Base-by-base conservation (phyloP, 345 rosid genomes). In the Gossypium australe region DNA sequence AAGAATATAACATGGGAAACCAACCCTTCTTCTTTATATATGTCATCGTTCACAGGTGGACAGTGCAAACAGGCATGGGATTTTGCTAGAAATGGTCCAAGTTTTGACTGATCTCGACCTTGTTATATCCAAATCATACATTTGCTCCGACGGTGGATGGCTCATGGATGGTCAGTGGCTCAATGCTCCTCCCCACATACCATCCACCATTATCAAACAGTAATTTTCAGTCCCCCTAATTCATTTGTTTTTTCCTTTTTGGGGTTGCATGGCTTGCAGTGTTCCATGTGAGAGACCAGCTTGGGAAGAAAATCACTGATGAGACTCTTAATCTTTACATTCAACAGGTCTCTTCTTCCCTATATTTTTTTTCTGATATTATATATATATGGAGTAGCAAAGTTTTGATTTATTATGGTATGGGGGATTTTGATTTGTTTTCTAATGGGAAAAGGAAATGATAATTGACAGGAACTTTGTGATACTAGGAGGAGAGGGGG, bases 81-180 rank as follows among this genome's bases (percentile, higher is more conserved):
- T 94, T 66, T 85, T 94, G 67, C 82, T 94, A 14, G 97, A 91
- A 76, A 90, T 94, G 97, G 98, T 94, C 76, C 98, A 92, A 78
- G 90, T 92, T 10, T 81, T 94, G 79, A 90, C 98, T 51, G 98
- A 94, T 78, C 95, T 94, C 8, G 97, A 94, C 82, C 97, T 94
- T 73, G 94, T 92, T 76, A 94, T 94, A 45, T 92, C 97, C 72
- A 94, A 92, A 80, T 89, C 95, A 43, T 94, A 94, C 80, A 92
- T 94, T 75, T 92, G 92, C 43, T 92, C 98, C 2, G 98, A 94
- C 79, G 98, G 98, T 27, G 93, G 86, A 68, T 92, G 98, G 98
- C 83, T 92, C 79, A 94, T 94, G 98, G 98, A 94, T 72, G 95
- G 98, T 94, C 58, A 78, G 91, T 85, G 45, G 6, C 47, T 25